Base-by-base conservation (phyloP, 495 filamentous ascomycete genomes). In the Penicillium diatomitis region DNA sequence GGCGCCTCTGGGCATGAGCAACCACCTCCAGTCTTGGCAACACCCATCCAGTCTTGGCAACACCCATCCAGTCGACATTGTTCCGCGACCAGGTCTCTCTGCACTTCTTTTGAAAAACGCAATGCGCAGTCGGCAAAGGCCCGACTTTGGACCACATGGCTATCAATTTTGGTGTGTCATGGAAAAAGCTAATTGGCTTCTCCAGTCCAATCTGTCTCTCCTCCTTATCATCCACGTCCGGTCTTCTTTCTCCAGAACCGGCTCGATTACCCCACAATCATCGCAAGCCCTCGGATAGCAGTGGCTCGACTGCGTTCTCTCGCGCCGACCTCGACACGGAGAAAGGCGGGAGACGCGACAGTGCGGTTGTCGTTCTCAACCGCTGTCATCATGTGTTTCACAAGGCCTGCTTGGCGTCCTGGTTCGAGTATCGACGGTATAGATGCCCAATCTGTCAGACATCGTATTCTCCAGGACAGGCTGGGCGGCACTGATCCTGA, bases 341-440 rank as follows among this genome's bases (percentile, higher is more conserved):
- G 6, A 33, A 32, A 4, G 38, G 49, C 12, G 2, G 34, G 7
- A 12, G 38, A 28, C 38, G 42, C 7, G 43, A 51, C 11, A 58
- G 49, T 38, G 38, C 49, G 7, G 48, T 65, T 3, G 28, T 65
- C 20, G 54, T 70, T 4, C 46, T 70, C 9, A 66, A 57, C 28
- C 52, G 54, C 12, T 70, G 67, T 53, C 54, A 61, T 45, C 67
- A 70, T 43, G 61, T 57, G 12, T 70, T 70, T 41, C 66, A 70
- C 32, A 46, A 54, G 0, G 28, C 46, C 4, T 70, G 67, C 55
- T 52, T 70, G 5, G 56, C 53, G 6, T 62, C 63, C 37, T 70
- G 63, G 65, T 64, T 68, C 41, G 55, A 62, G 44, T 61, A 68
- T 44, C 49, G 56, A 11, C 60, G 53, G 33, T 68, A 65, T 41